Base-by-base conservation (phyloP, 2,329 filamentous ascomycete species). In the Colletotrichum acutatum region DNA sequence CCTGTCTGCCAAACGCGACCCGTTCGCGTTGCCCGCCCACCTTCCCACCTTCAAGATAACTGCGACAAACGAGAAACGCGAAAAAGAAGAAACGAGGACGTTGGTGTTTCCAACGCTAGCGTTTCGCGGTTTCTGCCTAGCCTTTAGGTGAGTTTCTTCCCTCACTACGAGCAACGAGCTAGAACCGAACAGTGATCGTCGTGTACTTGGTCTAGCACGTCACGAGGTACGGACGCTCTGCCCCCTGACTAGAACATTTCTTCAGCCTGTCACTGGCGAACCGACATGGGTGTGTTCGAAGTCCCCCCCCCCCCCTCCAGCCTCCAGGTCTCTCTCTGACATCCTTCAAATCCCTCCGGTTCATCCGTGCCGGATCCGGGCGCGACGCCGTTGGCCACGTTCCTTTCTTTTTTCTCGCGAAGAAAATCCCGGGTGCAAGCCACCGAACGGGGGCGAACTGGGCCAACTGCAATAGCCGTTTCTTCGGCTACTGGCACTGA, bases 281-380 rank as follows among this genome's bases (percentile, higher is more conserved):
- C 37, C 24, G 34, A 24, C 59, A 64, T 54, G 59, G 58, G 64
- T 64, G 56, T 19, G 22, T 24, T 16, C 22, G 58, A 46, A 26
- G 42, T 30, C 14, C 14, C 28, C 16, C 14, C n/a, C n/a, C 30
- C 28, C 14, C 37, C 37, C 37, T 42, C 37, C 37, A 42, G 37
- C 37, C 37, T 42, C 37, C 37, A 42, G 16, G 37, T 16, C 30
- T 30, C 32, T 42, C 37, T 7, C 37, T 42, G 30, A 54, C 46
- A 24, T n/a, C 22, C 42, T n/a, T 26, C 57, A 28, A 28, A 57
- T 24, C n/a, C n/a, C 57, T 42, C 56, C 46, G 49, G 49, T 59
- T 61, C 42, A 68, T 56, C 53, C 59, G 59, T 72, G 37, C 69
- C 58, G 56, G 37, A 62, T 37, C 64, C 52, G 58, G 62, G 28